Evolutionary conservation across 345 rosid species (phyloP).

Genomic region (Arabidopsis thaliana): TAIR10.1 NC_003070.9:2808001-2808500

Average conservation of each 20-base stretch:
- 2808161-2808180: constrained; percentile 89
- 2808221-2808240: constrained; percentile 72
- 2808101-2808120: constrained; percentile 89
- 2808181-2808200: constrained; percentile 91
- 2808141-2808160: constrained; percentile 60
- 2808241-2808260: constrained; percentile 55
- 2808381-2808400: constrained; percentile 53
- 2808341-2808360: constrained; percentile 71
- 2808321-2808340: constrained; percentile 95
- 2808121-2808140: constrained; percentile 67
- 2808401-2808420: constrained; percentile 52
- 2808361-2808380: constrained; percentile 54
- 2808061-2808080: constrained; percentile 71
- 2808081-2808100: constrained; percentile 92
- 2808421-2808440: constrained; percentile 27
- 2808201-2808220: constrained; percentile 93
- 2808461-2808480: constrained; percentile 20
- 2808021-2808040: constrained; percentile 79
- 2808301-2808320: constrained; percentile 86
- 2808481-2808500: constrained; percentile 28
- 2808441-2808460: constrained; percentile 29
- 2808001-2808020: constrained; percentile 53
- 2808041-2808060: constrained; percentile 76
- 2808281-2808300: constrained; percentile 88
- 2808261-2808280: constrained; percentile 67